A percentile compares a stretch with the other conserved stretches of the same genome.
Evolutionary conservation across 441 rosid species (phyloP).

Genomic region (Manihot esculenta): DNA sequence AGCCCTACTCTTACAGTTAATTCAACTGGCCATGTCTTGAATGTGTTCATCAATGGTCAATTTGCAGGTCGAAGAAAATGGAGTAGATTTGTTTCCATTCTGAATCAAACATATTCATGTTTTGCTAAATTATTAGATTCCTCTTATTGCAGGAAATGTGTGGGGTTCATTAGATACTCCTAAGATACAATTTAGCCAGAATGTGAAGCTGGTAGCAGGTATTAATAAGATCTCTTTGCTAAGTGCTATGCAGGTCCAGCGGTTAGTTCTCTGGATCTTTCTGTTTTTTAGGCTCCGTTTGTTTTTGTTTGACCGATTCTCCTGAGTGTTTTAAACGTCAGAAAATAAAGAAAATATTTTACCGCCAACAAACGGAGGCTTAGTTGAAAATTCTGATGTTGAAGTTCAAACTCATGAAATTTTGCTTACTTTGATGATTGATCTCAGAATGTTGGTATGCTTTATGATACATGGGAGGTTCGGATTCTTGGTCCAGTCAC

Average conservation of each 20-base stretch:
- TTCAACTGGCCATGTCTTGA: conserved; percentile 98
- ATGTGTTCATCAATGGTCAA: conserved; percentile 85
- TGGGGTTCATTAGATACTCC: conserved; percentile 76
- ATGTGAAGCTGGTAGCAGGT: conserved; percentile 67
- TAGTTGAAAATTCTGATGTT: too few relatives aligned
- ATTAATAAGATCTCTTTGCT: conserved; percentile 69
- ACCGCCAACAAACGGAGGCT: too few relatives aligned
- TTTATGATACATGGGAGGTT: conserved; percentile 87
- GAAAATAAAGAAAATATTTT: too few relatives aligned
- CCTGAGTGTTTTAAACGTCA: too few relatives aligned
- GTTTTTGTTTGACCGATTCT: too few relatives aligned
- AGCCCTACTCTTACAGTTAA: conserved; percentile 66
- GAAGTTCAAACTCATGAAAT: background rate
- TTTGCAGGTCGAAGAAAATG: conserved; percentile 52
- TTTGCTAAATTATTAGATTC: conserved; percentile 4
- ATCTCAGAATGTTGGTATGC: conserved; percentile 85
- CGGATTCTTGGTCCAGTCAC: conserved; percentile 93
- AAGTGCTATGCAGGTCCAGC: conserved; percentile 87
- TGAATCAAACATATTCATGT: background rate
- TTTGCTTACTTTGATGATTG: background rate
- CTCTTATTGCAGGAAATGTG: conserved; percentile 52
- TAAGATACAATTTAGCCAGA: conserved; percentile 54
- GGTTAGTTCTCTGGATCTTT: conserved; percentile 40
- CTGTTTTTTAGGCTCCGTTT: background rate
- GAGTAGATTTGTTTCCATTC: background rate